Percentiles rank a stretch among this genome's conserved stretches.
phyloP scores from a whole-genome alignment of 2,329 filamentous ascomycete species.

The Sporothrix globosa region DNA sequence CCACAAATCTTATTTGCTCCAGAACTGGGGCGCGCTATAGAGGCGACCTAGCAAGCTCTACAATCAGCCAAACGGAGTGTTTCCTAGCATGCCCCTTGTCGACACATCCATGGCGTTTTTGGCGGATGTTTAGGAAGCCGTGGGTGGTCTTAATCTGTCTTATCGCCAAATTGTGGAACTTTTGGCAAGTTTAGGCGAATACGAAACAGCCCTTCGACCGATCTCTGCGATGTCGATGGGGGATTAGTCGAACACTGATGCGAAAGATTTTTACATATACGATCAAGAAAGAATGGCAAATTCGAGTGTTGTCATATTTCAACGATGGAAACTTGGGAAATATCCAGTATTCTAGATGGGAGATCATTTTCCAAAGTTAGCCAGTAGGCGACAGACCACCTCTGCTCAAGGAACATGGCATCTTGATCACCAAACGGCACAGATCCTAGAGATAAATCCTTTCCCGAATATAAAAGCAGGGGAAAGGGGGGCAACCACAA shows the following conservation, averaged over 20 bases:
- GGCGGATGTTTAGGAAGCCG: too few species aligned
- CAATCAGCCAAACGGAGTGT: background rate
- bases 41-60: background rate
- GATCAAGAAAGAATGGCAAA: background rate
- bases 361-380: background rate
- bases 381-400: background rate
- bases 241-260: too few species aligned
- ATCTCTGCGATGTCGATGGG: too few species aligned
- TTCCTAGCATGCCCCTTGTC: constrained; percentile 19
- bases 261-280: too few species aligned
- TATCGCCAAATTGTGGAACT: background rate
- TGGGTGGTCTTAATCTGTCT: background rate
- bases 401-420: background rate
- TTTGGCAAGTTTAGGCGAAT: background rate
- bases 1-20: constrained; percentile 16
- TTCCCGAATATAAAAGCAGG: constrained; percentile 1
- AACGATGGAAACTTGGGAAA: background rate
- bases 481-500: background rate
- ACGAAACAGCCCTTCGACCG: too few species aligned
- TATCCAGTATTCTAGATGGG: background rate
- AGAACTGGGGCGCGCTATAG: background rate
- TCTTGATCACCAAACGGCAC: background rate
- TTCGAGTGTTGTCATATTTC: background rate
- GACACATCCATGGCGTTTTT: background rate
- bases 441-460: background rate